These are phyloP conservation scores for Microdochium nivale DNA, from an alignment of 2,329 filamentous ascomycete species.

Conservation along the genomic window DNA sequence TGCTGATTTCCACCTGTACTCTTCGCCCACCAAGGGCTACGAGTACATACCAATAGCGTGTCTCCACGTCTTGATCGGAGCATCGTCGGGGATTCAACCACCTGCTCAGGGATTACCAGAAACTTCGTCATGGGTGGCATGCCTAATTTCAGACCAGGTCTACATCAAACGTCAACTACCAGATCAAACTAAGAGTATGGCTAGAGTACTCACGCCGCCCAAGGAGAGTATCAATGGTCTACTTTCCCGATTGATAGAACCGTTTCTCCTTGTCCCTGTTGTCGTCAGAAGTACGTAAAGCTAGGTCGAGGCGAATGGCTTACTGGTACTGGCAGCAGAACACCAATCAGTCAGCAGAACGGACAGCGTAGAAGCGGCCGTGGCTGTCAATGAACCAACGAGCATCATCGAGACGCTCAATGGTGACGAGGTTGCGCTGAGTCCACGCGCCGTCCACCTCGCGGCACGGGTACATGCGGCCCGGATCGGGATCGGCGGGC, in stretches of 20 bases:
- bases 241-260: not conserved
- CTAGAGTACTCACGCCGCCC: no score
- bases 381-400: slow-evolving; percentile 51
- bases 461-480: slow-evolving; percentile 52
- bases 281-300: not conserved
- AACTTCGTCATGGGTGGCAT: no score
- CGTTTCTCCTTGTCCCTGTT: not conserved
- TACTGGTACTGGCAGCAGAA: not conserved
- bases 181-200: no score
- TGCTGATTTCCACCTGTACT: no score
- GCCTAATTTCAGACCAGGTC: no score
- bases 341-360: slow-evolving; percentile 31
- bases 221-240: no score
- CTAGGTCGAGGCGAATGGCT: not conserved
- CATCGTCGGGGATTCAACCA: no score
- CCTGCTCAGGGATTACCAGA: no score
- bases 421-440: slow-evolving; percentile 48
- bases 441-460: slow-evolving; percentile 53
- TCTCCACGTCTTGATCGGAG: no score
- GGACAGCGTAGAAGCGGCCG: slow-evolving; percentile 53
- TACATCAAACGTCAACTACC: no score
- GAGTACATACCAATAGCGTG: no score
- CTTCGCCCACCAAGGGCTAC: no score
- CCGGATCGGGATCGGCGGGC: slow-evolving; percentile 50
- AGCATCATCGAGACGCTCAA: slow-evolving; percentile 47